phyloP scores from a whole-genome alignment of 176 grass and related monocot genomes.

The Oryza meyeriana region DNA sequence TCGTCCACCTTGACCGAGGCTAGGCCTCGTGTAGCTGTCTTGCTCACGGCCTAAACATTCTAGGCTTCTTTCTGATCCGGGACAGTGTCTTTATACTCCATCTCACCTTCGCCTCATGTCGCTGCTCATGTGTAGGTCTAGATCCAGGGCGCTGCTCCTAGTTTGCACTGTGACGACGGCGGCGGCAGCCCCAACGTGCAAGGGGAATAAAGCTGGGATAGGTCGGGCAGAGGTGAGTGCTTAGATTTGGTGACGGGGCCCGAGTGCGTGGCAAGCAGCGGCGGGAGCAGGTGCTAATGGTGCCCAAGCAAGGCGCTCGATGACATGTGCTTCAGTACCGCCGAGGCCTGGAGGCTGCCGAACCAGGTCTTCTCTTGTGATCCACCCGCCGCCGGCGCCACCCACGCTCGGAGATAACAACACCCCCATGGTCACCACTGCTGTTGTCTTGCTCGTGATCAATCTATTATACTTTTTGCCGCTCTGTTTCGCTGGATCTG shows the following conservation, averaged over 20 bases:
- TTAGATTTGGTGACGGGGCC: conserved; percentile 41
- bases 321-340: conserved; percentile 84
- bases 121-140: background rate
- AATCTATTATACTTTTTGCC: background rate
- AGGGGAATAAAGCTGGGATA: background rate
- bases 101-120: background rate
- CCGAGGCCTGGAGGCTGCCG: conserved; percentile 83
- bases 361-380: conserved; percentile 75
- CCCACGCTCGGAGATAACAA: conserved; percentile 11
- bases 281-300: conserved; percentile 69
- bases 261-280: conserved; percentile 56
- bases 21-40: background rate
- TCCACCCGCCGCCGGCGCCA: conserved; percentile 1
- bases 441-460: background rate
- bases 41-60: background rate
- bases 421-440: background rate
- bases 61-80: too few species aligned
- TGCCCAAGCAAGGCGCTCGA: conserved; percentile 79
- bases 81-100: background rate
- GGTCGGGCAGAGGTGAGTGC: conserved; percentile 19
- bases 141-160: conserved; percentile 25
- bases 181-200: background rate
- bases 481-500: background rate
- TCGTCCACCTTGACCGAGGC: too few species aligned
- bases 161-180: background rate